Conservation (phyloP, 169 alveolate species). For the Plasmodium malariae region DNA sequence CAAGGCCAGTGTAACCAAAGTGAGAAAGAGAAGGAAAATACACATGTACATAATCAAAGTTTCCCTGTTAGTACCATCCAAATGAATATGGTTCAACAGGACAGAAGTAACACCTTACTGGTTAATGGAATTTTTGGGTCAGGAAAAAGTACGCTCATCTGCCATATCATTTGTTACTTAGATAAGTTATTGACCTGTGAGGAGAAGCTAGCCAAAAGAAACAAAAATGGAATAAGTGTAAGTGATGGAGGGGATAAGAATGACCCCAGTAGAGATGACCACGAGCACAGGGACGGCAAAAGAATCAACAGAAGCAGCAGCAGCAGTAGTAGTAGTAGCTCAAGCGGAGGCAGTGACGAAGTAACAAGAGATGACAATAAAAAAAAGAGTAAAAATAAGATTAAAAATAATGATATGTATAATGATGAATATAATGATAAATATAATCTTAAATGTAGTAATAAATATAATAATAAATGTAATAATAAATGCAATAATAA, state of each 20-base stretch:
- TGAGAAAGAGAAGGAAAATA: no score
- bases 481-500: no score
- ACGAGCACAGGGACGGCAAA: background rate
- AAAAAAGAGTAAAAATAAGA: background rate
- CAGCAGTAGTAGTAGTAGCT: background rate
- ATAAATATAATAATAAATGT: no score
- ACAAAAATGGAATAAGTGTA: background rate
- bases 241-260: background rate
- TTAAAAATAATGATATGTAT: no score
- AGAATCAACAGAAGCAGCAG: background rate
- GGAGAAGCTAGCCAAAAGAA: background rate
- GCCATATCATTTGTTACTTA: constrained; percentile 20
- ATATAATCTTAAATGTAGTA: no score
- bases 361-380: background rate
- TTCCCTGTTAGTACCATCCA: no score
- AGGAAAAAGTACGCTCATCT: constrained; percentile 61
- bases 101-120: constrained; percentile 12
- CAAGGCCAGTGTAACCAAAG: background rate
- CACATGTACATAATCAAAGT: no score
- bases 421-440: no score
- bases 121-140: constrained; percentile 70
- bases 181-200: constrained; percentile 27
- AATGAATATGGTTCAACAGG: no score
- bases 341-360: background rate
- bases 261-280: background rate